Evolutionary conservation across 768 basidiomycete species (phyloP), one percentile per base, ranked within the genome.

Genomic region (Heimioporus sp.): DNA sequence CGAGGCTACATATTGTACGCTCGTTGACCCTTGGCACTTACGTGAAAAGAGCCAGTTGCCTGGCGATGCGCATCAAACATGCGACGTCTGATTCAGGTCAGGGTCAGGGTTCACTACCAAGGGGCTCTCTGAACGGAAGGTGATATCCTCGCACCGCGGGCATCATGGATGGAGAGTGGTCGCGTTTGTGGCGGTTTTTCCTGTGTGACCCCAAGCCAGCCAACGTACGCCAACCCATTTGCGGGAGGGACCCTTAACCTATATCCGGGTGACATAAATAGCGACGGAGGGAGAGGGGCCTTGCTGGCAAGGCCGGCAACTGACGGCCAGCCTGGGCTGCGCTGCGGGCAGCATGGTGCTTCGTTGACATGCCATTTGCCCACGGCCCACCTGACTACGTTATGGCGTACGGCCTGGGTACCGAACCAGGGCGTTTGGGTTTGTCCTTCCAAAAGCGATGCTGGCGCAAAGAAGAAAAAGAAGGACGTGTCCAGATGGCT

Each of bases 1-100:
- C 42, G 37, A 46, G 31, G 4, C 43, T 19, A 44, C 43, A 5
- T 12, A 39, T 44, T 43, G 52, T 37, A 21, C 24, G n/a, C 41
- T 36, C 28, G 2, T 48, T 20, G 44, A 16, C 46, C 24, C 24
- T 59, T 59, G 44, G 35, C 35, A 40, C 38, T 53, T 65, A 64
- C 50, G 58, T 54, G 52, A 60, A 16, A 28, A 28, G 5, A 11
- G 13, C 10, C 30, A 20, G 63, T 66, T 65, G 61, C 64, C 49
- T 56, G 58, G 61, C 56, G 52, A 65, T 65, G 42, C 32, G 30
- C 56, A 65, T 65, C 63, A 65, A 65, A 46, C 52, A 36, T 43
- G 16, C 17, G 36, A 41, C 20, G 40, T 54, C 51, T 42, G 24
- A 28, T 28, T 28, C 24, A 28, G 47, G 53, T 50, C 45, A 28